Evolutionary conservation across 1,284 basidiomycete species (phyloP).

Genomic region (Retiboletus flavoniger): DNA sequence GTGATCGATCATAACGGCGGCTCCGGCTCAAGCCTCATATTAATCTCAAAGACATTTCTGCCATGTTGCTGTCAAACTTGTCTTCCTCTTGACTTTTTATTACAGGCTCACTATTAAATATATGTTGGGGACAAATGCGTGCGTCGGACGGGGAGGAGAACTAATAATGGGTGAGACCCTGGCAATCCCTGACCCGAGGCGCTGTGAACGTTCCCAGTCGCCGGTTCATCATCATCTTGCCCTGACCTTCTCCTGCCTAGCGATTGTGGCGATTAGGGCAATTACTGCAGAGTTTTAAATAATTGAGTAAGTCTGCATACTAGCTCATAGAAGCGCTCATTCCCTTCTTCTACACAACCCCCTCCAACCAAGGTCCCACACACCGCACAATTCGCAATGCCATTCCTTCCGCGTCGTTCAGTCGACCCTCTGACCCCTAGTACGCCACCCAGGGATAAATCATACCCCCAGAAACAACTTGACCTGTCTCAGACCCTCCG

Average conservation of each 20-base stretch:
- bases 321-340: not conserved
- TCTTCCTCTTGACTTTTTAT: not conserved
- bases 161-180: slow-evolving; percentile 13
- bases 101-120: not conserved
- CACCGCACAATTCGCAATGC: slow-evolving; percentile 17
- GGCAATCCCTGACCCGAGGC: slow-evolving; percentile 17
- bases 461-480: slow-evolving; percentile 1
- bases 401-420: slow-evolving; percentile 32
- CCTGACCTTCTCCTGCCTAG: slow-evolving; percentile 15
- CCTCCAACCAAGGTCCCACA: not conserved
- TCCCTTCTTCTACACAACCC: slow-evolving; percentile 15
- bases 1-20: not conserved
- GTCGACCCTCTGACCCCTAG: slow-evolving; percentile 22
- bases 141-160: not conserved
- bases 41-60: not conserved
- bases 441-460: slow-evolving; percentile 7
- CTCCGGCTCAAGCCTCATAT: not conserved
- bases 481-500: slow-evolving; percentile 16
- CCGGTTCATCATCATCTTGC: not conserved
- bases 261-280: slow-evolving; percentile 23
- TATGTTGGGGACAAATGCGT: not conserved
- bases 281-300: slow-evolving; percentile 18
- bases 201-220: slow-evolving; percentile 4
- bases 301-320: slow-evolving; percentile 18
- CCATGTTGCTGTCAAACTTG: not conserved